Evolutionary conservation across 2,329 filamentous ascomycete species (phyloP).

Genomic region (Paracoccidioides brasiliensis): DNA sequence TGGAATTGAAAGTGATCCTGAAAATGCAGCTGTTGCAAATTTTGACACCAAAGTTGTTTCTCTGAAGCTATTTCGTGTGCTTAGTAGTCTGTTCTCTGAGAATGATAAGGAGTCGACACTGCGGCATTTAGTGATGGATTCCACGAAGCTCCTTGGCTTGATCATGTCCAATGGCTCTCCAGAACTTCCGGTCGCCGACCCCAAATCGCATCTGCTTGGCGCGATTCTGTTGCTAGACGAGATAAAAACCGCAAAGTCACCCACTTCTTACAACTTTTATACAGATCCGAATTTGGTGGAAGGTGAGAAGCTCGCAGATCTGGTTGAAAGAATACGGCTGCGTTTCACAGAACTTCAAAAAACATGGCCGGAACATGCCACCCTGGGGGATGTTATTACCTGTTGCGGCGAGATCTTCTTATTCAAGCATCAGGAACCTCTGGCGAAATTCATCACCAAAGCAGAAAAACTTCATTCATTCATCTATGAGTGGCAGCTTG

Average conservation of each 20-base stretch:
- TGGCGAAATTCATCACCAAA: conserved; percentile 74
- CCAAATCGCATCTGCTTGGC: conserved; percentile 50
- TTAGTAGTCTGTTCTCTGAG: conserved; percentile 35
- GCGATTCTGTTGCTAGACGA: conserved; percentile 54
- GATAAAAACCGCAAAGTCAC: conserved; percentile 20
- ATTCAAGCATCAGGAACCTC: conserved; percentile 64
- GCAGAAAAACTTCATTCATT: conserved; percentile 76
- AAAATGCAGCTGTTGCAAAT: conserved; percentile 22
- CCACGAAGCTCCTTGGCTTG: conserved; percentile 23
- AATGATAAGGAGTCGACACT: conserved; percentile 20
- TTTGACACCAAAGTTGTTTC: conserved; percentile 43
- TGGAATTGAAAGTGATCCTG: conserved; percentile 30
- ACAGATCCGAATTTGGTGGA: conserved; percentile 64
- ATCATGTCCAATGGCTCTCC: conserved; percentile 18
- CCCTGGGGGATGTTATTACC: conserved; percentile 63
- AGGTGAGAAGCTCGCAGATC: conserved; percentile 55
- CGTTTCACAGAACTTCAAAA: conserved; percentile 58
- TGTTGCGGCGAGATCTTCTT: conserved; percentile 64
- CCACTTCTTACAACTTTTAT: conserved; percentile 72
- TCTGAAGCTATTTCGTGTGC: conserved; percentile 47
- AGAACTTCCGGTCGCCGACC: conserved; percentile 16
- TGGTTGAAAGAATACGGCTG: conserved; percentile 55
- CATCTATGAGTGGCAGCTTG: conserved; percentile 89
- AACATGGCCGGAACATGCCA: conserved; percentile 59
- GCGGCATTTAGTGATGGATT: conserved; percentile 23